Evolutionary conservation across 768 basidiomycete genomes (phyloP).

Genomic region (Hericium coralloides): DNA sequence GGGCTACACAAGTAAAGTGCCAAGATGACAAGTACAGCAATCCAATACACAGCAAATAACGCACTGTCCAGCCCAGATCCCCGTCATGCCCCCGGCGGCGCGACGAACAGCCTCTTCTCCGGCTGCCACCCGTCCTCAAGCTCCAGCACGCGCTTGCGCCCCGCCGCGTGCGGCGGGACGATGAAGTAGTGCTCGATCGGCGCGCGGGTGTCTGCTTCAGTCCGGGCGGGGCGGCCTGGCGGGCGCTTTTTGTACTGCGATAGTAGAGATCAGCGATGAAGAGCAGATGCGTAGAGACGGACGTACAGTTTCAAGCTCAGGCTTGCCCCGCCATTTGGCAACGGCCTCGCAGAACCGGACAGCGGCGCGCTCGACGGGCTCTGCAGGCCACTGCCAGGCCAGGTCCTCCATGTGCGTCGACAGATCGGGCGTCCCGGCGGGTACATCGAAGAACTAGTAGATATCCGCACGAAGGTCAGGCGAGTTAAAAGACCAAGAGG

Average conservation of each 20-base stretch:
- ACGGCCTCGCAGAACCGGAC: slow-evolving; percentile 77
- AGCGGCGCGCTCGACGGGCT: slow-evolving; percentile 71
- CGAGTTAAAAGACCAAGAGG: background rate
- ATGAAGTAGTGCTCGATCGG: slow-evolving; percentile 2
- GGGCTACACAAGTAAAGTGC: too few species aligned
- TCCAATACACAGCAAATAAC: too few species aligned
- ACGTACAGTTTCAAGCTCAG: slow-evolving; percentile 69
- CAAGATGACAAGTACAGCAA: too few species aligned
- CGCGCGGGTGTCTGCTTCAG: slow-evolving; percentile 4
- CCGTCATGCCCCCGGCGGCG: too few species aligned
- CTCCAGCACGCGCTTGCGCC: slow-evolving; percentile 9
- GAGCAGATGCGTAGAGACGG: background rate
- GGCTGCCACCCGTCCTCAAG: background rate
- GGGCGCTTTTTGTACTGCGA: slow-evolving; percentile 22
- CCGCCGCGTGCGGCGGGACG: background rate
- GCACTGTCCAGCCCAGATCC: too few species aligned
- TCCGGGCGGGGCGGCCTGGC: background rate
- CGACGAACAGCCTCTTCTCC: slow-evolving; percentile 1
- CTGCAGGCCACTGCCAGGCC: slow-evolving; percentile 73
- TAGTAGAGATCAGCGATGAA: background rate
- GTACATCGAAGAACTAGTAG: slow-evolving; percentile 68
- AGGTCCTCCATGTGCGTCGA: slow-evolving; percentile 73
- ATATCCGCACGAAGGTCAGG: background rate
- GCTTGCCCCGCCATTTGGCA: slow-evolving; percentile 75
- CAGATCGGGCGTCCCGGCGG: slow-evolving; percentile 60